Evolutionary conservation across 108 stramenopile species (phyloP).

Genomic region (Thalassiosira profunda): DNA sequence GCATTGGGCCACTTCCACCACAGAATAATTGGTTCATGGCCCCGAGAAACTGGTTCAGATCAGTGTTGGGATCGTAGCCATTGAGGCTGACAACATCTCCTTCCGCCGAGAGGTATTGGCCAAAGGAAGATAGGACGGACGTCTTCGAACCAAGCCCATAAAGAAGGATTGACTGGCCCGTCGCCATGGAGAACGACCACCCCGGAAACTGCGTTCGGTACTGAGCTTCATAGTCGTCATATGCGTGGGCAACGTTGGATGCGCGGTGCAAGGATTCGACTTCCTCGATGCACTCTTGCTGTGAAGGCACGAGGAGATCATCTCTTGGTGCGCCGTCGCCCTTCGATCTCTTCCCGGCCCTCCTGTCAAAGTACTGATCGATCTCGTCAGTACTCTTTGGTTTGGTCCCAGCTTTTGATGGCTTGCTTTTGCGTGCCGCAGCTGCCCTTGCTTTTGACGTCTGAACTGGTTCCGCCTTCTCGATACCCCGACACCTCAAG

Average conservation of each 20-base stretch:
- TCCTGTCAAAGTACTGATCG: slow-evolving; percentile 29
- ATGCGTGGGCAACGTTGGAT: slow-evolving; percentile 6
- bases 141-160: slow-evolving; percentile 81
- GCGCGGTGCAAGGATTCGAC: slow-evolving; percentile 10
- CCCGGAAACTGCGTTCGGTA: slow-evolving; percentile 35
- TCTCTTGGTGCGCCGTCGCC: not conserved
- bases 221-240: slow-evolving; percentile 4
- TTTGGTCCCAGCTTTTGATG: not conserved
- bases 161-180: slow-evolving; percentile 75
- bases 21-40: slow-evolving; percentile 53
- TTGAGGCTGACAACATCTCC: slow-evolving; percentile 49
- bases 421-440: not conserved
- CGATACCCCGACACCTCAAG: too few species aligned
- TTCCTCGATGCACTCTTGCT: slow-evolving; percentile 17
- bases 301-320: slow-evolving; percentile 17
- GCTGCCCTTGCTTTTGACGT: too few species aligned
- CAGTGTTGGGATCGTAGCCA: slow-evolving; percentile 47
- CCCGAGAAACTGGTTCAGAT: slow-evolving; percentile 54
- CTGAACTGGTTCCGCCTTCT: too few species aligned
- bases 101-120: slow-evolving; percentile 32
- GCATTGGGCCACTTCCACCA: slow-evolving; percentile 37
- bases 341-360: slow-evolving; percentile 13
- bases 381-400: slow-evolving; percentile 1
- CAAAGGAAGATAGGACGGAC: slow-evolving; percentile 61
- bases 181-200: slow-evolving; percentile 68